Percentiles rank a stretch among this genome's conserved stretches.
Conservation (phyloP, 1,139 yeast species). For the Debaryomycetaceae sp. region DNA sequence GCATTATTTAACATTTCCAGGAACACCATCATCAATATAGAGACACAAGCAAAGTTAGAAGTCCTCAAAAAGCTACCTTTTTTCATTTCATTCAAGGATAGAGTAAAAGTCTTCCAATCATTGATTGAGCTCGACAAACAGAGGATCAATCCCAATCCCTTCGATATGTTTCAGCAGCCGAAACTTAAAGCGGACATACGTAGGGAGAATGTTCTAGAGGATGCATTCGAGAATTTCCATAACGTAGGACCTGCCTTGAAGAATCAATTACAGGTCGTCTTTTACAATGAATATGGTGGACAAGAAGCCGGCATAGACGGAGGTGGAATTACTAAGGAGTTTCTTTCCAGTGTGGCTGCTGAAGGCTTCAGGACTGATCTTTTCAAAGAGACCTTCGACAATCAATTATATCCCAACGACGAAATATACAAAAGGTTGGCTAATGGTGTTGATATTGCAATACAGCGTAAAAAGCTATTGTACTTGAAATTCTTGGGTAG, state of each 20-base stretch:
- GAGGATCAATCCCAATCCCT: constrained; percentile 13
- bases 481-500: constrained; percentile 68
- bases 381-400: constrained; percentile 47
- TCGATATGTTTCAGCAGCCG: constrained; percentile 13
- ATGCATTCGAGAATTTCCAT: constrained; percentile 63
- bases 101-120: constrained; percentile 72
- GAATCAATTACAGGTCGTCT: constrained; percentile 57
- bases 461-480: constrained; percentile 30
- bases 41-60: constrained; percentile 29
- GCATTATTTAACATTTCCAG: constrained; percentile 2
- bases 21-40: constrained; percentile 5
- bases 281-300: constrained; percentile 68
- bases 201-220: constrained; percentile 67
- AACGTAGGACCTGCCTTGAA: constrained; percentile 48
- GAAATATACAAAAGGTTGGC: constrained; percentile 37
- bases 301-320: constrained; percentile 93
- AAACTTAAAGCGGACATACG: constrained; percentile 52
- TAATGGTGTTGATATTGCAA: constrained; percentile 22
- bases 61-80: constrained; percentile 70
- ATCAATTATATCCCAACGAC: constrained; percentile 75
- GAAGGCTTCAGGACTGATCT: constrained; percentile 58
- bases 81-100: constrained; percentile 67
- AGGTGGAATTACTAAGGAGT: constrained; percentile 93
- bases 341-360: constrained; percentile 66
- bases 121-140: constrained; percentile 53